These are phyloP conservation scores for Aspergillus latus DNA, from an alignment of 2,329 filamentous ascomycete genomes.

Conservation along the genomic window DNA sequence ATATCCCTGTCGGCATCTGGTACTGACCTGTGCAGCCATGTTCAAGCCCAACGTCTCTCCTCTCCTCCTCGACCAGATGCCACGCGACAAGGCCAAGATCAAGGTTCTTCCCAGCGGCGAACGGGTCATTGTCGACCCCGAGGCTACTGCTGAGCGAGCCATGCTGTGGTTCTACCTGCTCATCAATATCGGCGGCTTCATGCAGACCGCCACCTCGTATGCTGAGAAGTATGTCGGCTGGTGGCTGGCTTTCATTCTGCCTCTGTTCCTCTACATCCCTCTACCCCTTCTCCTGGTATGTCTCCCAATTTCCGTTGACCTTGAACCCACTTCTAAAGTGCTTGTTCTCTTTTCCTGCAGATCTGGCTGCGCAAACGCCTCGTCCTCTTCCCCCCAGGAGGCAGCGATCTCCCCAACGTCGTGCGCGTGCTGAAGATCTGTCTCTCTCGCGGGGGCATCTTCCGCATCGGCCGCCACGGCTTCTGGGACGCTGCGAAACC, in stretches of 20 bases:
- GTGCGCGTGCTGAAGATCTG: conserved; percentile 3
- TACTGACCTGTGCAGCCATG: not conserved
- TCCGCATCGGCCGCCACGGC: conserved; percentile 32
- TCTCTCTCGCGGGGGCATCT: conserved; percentile 26
- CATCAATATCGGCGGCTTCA: conserved; percentile 37
- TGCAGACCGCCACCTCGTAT: conserved; percentile 41
- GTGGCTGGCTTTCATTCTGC: conserved; percentile 38
- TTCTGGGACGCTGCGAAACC: conserved; percentile 39
- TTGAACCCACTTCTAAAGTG: no score
- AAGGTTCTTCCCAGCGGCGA: conserved; percentile 47
- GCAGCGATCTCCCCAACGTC: conserved; percentile 10
- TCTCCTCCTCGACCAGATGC: conserved; percentile 47
- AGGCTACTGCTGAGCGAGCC: conserved; percentile 42
- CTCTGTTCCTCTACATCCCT: conserved; percentile 36
- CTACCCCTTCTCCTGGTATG: conserved; percentile 25
- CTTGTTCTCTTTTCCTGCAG: not conserved
- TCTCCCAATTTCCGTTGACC: no score
- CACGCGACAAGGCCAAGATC: conserved; percentile 38
- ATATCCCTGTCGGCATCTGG: not conserved
- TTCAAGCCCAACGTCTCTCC: conserved; percentile 47
- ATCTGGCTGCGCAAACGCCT: conserved; percentile 8
- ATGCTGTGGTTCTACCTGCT: conserved; percentile 39
- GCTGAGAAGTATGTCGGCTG: conserved; percentile 44
- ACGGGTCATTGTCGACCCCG: conserved; percentile 50
- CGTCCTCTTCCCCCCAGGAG: conserved; percentile 1